Evolutionary conservation across 1,284 basidiomycete genomes (phyloP).

Genomic region (Ceratobasidium sp.): DNA sequence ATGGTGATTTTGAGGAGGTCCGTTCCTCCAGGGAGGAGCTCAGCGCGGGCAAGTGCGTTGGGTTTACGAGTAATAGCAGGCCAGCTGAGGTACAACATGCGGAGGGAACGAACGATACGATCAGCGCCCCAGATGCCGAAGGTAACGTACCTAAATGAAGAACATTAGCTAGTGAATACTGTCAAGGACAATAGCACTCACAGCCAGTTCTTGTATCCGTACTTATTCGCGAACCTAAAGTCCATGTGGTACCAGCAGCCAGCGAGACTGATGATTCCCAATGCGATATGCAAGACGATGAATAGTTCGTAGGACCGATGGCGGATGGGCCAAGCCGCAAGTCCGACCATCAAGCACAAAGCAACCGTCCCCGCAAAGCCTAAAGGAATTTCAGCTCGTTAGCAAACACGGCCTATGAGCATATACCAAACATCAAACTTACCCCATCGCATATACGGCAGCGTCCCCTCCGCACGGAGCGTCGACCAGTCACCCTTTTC

Average conservation of each 20-base stretch:
- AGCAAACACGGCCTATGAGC: not conserved
- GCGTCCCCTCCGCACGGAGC: constrained; percentile 12
- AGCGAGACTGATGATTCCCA: constrained; percentile 15
- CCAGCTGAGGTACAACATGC: constrained; percentile 11
- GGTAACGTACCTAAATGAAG: constrained; percentile 16
- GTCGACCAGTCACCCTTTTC: constrained; percentile 3
- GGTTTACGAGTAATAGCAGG: constrained; percentile 5
- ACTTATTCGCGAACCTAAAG: constrained; percentile 26
- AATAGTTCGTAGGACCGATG: constrained; percentile 37
- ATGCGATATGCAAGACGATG: constrained; percentile 16
- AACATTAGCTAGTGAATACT: not conserved
- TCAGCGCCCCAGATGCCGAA: constrained; percentile 39
- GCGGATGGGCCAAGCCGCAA: constrained; percentile 29
- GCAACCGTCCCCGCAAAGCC: constrained; percentile 24
- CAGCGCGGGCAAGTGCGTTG: constrained; percentile 5
- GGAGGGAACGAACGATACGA: constrained; percentile 14
- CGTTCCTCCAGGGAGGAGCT: constrained; percentile 1
- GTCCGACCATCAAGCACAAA: constrained; percentile 33
- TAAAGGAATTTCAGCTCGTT: not conserved
- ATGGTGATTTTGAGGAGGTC: constrained; percentile 25
- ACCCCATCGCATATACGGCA: constrained; percentile 42
- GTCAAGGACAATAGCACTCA: not conserved
- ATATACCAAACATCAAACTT: not conserved
- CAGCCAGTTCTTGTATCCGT: constrained; percentile 40
- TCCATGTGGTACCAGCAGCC: constrained; percentile 39